Conservation (phyloP, 192 early-diverging fungal genomes). For the Geosiphon pyriformis region DNA sequence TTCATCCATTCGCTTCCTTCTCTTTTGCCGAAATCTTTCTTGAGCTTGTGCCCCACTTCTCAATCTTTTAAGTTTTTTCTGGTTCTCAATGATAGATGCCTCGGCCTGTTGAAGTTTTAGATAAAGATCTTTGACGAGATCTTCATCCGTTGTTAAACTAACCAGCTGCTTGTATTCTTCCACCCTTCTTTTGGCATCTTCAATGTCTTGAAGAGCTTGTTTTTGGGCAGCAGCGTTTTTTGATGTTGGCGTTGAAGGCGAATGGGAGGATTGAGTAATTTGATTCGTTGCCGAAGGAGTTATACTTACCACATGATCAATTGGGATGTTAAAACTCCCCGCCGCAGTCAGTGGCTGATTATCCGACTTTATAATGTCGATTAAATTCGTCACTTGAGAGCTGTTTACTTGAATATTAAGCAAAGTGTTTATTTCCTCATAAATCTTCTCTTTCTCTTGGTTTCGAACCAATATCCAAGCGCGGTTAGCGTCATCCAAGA, state of each 20-base stretch:
- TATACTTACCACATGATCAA: too few relatives aligned
- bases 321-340: too few relatives aligned
- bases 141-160: slow-evolving; percentile 3
- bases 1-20: background rate
- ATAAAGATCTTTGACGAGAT: slow-evolving; percentile 1
- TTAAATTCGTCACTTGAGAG: too few relatives aligned
- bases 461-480: background rate
- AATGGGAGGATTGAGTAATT: background rate
- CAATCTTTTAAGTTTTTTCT: slow-evolving; percentile 6
- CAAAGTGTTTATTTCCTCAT: background rate
- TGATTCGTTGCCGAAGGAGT: too few relatives aligned
- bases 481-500: slow-evolving; percentile 5
- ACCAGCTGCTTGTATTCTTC: background rate
- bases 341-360: too few relatives aligned
- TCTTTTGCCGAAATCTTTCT: slow-evolving; percentile 4
- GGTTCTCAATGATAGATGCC: background rate
- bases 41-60: slow-evolving; percentile 9
- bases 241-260: background rate
- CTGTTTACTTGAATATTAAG: background rate
- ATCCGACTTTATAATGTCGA: too few relatives aligned
- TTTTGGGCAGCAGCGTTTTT: slow-evolving; percentile 3
- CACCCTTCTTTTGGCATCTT: background rate
- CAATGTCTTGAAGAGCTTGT: slow-evolving; percentile 5
- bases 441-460: background rate
- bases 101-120: slow-evolving; percentile 1